These are phyloP conservation scores for Auxenochlorella protothecoides DNA, from an alignment of 139 green algal genomes.

Conservation along the genomic window DNA sequence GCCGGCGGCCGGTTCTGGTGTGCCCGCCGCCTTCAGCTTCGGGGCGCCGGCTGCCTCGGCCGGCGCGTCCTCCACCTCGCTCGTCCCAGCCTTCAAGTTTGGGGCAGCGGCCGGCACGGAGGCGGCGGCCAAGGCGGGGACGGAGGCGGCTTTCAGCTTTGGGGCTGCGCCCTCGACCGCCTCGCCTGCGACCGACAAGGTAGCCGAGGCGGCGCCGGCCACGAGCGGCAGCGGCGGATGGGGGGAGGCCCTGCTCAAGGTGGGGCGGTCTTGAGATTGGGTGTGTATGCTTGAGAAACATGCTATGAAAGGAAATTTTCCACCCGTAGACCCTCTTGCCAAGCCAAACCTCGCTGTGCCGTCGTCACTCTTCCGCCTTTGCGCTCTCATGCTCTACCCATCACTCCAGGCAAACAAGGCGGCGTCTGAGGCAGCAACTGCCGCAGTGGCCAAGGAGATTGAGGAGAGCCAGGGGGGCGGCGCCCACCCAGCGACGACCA, in stretches of 20 bases:
- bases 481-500: background rate
- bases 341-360: too few relatives aligned
- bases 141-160: conserved; percentile 1
- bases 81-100: background rate
- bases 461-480: background rate
- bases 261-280: background rate
- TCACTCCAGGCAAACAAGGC: conserved; percentile 11
- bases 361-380: too few relatives aligned
- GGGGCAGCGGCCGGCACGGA: background rate
- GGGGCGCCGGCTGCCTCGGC: background rate
- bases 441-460: conserved; percentile 16
- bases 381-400: too few relatives aligned
- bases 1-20: background rate
- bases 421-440: conserved; percentile 4
- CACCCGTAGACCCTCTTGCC: too few relatives aligned
- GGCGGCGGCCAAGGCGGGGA: background rate
- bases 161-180: background rate
- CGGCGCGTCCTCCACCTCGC: background rate
- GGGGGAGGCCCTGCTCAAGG: conserved; percentile 15
- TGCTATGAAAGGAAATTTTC: background rate
- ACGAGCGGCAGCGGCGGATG: conserved; percentile 9
- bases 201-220: conserved; percentile 1
- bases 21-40: conserved; percentile 3
- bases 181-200: background rate
- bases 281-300: background rate